Conservation (phyloP, 1,284 basidiomycete genomes). For the Gyrodon tennesseensis region DNA sequence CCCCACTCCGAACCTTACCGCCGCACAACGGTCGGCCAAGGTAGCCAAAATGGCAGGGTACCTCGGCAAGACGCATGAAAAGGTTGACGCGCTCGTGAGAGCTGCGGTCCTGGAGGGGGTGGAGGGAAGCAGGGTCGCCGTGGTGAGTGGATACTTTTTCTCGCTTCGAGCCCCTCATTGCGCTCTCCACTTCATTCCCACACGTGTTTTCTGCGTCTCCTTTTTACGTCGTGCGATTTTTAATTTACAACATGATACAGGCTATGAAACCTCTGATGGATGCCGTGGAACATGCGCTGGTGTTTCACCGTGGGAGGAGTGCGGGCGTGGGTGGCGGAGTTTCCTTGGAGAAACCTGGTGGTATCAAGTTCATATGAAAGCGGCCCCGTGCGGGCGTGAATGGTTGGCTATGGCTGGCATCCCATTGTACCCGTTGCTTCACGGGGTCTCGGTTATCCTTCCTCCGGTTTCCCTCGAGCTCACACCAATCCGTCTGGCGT, state of each 20-base stretch:
- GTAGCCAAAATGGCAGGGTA: conserved; percentile 85
- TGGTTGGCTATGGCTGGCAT: background rate
- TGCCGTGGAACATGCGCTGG: conserved; percentile 76
- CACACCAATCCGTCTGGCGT: background rate
- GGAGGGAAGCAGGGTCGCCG: conserved; percentile 64
- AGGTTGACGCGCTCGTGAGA: conserved; percentile 73
- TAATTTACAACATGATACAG: conserved; percentile 45
- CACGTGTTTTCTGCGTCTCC: background rate
- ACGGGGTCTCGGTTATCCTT: background rate
- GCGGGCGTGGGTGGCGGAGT: conserved; percentile 21
- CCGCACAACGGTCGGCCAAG: conserved; percentile 69
- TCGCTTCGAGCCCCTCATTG: background rate
- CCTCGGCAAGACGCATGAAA: conserved; percentile 74
- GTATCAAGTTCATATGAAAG: conserved; percentile 26
- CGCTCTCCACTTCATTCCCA: background rate
- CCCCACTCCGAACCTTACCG: conserved; percentile 51
- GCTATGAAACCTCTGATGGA: conserved; percentile 78
- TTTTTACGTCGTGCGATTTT: conserved; percentile 4
- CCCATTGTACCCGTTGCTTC: background rate
- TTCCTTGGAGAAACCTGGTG: conserved; percentile 19
- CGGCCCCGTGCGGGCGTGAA: background rate
- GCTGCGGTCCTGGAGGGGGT: conserved; percentile 62
- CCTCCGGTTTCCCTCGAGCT: background rate
- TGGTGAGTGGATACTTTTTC: conserved; percentile 52
- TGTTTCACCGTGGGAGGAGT: conserved; percentile 52